Evolutionary conservation across 1,284 basidiomycete species (phyloP), one percentile per base, ranked within the genome.

Genomic region (Lignosus rhinocerotis): DNA sequence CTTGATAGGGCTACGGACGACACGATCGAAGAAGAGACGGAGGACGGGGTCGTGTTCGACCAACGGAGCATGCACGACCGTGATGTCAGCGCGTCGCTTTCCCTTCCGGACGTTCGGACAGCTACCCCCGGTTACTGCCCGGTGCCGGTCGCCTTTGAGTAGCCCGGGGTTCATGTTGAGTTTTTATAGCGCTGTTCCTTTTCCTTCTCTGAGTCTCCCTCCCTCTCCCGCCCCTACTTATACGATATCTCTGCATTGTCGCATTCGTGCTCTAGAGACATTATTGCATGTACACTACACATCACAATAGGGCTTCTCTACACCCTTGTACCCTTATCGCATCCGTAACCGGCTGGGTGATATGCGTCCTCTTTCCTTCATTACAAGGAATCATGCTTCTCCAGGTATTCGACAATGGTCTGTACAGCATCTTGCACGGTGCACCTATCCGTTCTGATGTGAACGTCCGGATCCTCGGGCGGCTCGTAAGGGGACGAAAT

Each of bases 401-500:
- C 25, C 25, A 25, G 25, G 25, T 25, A 25, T 25, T 25, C 25
- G 34, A 36, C 34, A 6, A 6, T 36, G 34, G 34, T 36, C 34
- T 16, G 34, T 16, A 36, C 34, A 36, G 34, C 34, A 16, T 36
- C 34, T 6, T 36, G 11, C 11, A 36, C 34, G 34, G 11, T 36
- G 34, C 34, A 36, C 34, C 1, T 16, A 10, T 36, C 34, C 34
- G 34, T 36, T 16, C 34, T 36, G 34, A 36, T 36, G 34, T 36
- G 34, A 10, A 36, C 34, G 6, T 36, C 34, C 34, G 34, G 25
- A 25, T 25, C 25, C 25, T 81, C 80, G 6, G 97, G 96, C 8
- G 88, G 86, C 76, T 99, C 97, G 75, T 99, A 99, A 8, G 97
- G 97, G 2, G 97, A 94, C 38, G 94, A 96, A 71, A 99, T 91